Percentiles rank a stretch among this genome's conserved stretches.
phyloP scores from a whole-genome alignment of 2,329 filamentous ascomycete genomes.

The Lomentospora prolificans region DNA sequence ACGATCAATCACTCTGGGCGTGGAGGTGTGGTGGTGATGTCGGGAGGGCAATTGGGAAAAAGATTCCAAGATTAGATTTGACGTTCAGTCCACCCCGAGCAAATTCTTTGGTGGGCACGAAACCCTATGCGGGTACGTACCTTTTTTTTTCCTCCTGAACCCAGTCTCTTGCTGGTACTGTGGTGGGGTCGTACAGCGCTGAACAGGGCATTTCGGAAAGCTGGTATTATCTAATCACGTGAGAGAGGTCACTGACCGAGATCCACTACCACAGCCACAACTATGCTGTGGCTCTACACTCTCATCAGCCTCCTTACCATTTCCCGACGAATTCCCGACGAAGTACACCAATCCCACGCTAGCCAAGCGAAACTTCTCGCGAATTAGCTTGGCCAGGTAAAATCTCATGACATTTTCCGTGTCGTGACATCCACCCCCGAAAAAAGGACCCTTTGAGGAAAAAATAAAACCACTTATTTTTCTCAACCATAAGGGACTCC shows the following conservation, averaged over 20 bases:
- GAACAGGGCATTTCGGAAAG: background rate
- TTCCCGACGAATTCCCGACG: constrained; percentile 1
- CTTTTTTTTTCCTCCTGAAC: constrained; percentile 6
- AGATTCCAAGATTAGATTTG: constrained; percentile 8
- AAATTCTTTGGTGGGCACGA: constrained; percentile 12
- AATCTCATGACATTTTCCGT: constrained; percentile 8
- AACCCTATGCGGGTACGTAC: constrained; percentile 15
- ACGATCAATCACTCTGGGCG: constrained; percentile 36
- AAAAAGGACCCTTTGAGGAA: background rate
- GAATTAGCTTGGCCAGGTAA: background rate
- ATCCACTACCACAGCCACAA: background rate
- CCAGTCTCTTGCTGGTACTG: constrained; percentile 9
- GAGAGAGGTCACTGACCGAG: background rate
- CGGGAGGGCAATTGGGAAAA: constrained; percentile 1
- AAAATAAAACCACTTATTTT: background rate
- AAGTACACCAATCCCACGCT: background rate
- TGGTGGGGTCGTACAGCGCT: constrained; percentile 7
- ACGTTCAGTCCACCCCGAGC: constrained; percentile 4
- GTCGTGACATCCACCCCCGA: background rate
- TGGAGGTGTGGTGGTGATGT: constrained; percentile 8
- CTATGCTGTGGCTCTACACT: background rate
- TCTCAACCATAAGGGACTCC: too few species aligned
- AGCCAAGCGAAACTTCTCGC: constrained; percentile 1
- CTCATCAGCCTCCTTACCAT: background rate
- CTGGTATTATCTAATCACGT: constrained; percentile 8